These are phyloP conservation scores for Penicillium sp. DNA, from an alignment of 2,329 filamentous ascomycete species.

Conservation along the genomic window DNA sequence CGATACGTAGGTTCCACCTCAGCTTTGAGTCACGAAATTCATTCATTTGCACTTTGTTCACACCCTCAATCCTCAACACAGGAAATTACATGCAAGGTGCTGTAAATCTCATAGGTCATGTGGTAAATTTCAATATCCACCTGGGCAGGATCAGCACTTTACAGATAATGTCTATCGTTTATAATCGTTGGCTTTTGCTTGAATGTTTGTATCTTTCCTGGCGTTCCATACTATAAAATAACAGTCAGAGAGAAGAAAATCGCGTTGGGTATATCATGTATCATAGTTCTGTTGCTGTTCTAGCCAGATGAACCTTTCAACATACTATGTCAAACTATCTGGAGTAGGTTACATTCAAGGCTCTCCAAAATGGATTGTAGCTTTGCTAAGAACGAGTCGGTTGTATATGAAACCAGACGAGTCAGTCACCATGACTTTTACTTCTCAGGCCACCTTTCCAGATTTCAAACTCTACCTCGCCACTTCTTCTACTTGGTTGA, in stretches of 20 bases:
- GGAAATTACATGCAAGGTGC: not conserved
- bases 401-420: not conserved
- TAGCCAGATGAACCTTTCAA: not conserved
- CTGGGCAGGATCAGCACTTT: not conserved
- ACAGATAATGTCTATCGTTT: not conserved
- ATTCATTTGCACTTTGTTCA: not conserved
- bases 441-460: slow-evolving; percentile 58
- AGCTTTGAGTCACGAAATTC: not conserved
- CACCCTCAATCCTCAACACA: too few relatives aligned
- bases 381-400: not conserved
- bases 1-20: not conserved
- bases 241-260: not conserved
- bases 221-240: not conserved
- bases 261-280: not conserved
- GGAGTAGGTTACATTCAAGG: not conserved
- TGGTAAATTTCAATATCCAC: not conserved
- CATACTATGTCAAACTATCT: not conserved
- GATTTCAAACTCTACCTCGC: slow-evolving; percentile 69
- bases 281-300: not conserved
- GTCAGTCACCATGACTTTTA: slow-evolving; percentile 4
- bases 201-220: not conserved
- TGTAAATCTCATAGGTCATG: not conserved
- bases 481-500: slow-evolving; percentile 22
- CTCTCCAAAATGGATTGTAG: not conserved
- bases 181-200: not conserved